Evolutionary conservation across 257 asterid species (phyloP), one percentile per base, ranked within the genome.

Genomic region (Mentha longifolia): DNA sequence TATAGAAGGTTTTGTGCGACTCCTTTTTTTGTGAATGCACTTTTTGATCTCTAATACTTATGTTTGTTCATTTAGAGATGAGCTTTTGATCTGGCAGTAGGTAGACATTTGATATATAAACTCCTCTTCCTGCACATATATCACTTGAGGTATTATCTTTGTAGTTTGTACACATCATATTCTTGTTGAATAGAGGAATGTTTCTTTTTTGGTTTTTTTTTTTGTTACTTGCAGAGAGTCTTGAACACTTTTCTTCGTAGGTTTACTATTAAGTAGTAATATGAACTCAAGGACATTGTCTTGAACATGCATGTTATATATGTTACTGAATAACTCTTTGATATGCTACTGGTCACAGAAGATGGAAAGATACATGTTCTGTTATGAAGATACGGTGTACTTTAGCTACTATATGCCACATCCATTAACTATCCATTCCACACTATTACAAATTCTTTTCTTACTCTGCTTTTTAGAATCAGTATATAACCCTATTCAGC

Each of bases 121-220:
- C 60, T 54, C 43, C 78, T 57, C 25, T 77, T 73, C 43, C 22
- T 81, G 83, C 78, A 49, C 81, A 77, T 76, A 43, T 54, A 51
- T 79, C 64, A 42, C 73, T 55, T 28, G 20, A 72, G 55, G 83
- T 78, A 72, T 71, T 77, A 80, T 76, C 60, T 80, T 85, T 86
- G 54, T 63, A 74, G 56, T 80, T 85, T 86, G 54, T 63, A 74
- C 73, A 72, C 76, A 7, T 85, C 80, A 15, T 77, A 43, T 71
- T 81, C 70, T 85, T 81, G 67, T 82, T 78, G 20, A 71, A 78
- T 56, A 61, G 67, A 65, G 78, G 80, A 75, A 62, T 52, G 64
- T 65, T 76, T 80, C 77, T 62, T 55, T 50, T 77, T 74, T 20
- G 68, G 65, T 67, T 72, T 65, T 76, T 68, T 67, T 72, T 65